Evolutionary conservation across 148 eudicot genomes (phyloP), one percentile per base, ranked within the genome.

Genomic region (Heliosperma pusillum): DNA sequence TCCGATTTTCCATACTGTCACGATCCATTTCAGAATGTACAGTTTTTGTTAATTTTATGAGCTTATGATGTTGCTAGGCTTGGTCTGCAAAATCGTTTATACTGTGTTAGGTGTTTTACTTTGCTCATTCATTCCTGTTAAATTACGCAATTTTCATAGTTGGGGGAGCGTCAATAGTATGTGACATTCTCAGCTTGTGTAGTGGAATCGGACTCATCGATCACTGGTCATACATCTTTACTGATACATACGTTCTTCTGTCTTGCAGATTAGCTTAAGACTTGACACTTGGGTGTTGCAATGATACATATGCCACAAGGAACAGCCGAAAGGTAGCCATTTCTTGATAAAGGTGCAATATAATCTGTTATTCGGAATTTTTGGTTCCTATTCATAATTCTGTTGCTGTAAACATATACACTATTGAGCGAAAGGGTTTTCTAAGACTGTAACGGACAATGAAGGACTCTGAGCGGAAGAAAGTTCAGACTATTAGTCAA

Each of bases 381-480:
- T 56, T 26, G 53, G 52, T 53, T 66, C n/a, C 29, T 17, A 36
- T 36, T 36, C 42, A 36, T 6, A 36, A 36, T 36, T 36, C 42
- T 36, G 42, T 36, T 36, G 42, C 42, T 75, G 50, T 65, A 58
- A 10, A 8, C 53, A 26, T 69, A 40, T 71, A 52, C 30, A 36
- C 42, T 36, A 36, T 36, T 36, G 42, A 36, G 42, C 10, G 42
- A 36, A 36, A 36, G 9, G 42, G 42, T 1, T 36, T 36, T 36
- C 42, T 36, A 36, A 36, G 42, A 36, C 9, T 36, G 42, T 36
- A 36, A 36, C 42, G 9, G 9, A 36, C 25, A 17, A 90, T 93
- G 93, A 88, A 87, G 82, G 90, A 90, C 67, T 63, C 58, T 22
- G 97, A 86, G 53, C 87, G 75, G 85, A 86, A 87, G 80, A 89